Evolutionary conservation across 371 early-diverging fungal species (phyloP).

Genomic region (Basidiobolus meristosporus): DNA sequence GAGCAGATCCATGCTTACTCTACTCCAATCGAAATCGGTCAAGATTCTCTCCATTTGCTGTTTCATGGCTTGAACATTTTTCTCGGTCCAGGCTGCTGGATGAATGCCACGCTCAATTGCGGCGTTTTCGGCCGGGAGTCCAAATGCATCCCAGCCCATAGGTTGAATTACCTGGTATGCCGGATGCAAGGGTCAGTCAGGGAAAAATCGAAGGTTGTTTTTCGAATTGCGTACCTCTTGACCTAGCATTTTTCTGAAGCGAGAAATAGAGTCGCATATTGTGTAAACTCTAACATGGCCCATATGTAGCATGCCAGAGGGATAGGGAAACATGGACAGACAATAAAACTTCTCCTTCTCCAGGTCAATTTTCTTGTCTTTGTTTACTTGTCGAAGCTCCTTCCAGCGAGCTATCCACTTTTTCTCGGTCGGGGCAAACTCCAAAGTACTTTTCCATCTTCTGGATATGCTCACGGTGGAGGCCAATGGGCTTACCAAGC

Average conservation of each 20-base stretch:
- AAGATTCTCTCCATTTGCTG: slow-evolving; percentile 50
- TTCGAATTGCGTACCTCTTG: slow-evolving; percentile 29
- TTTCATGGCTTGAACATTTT: slow-evolving; percentile 69
- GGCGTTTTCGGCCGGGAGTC: slow-evolving; percentile 96
- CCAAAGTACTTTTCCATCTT: no score
- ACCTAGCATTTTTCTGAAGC: slow-evolving; percentile 58
- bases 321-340: slow-evolving; percentile 90
- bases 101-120: slow-evolving; percentile 74
- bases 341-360: slow-evolving; percentile 46
- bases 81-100: slow-evolving; percentile 68
- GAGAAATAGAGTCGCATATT: slow-evolving; percentile 68
- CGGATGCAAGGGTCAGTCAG: neutral
- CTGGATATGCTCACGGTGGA: no score
- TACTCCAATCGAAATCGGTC: slow-evolving; percentile 79
- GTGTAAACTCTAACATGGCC: slow-evolving; percentile 90
- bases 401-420: slow-evolving; percentile 40
- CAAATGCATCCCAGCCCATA: slow-evolving; percentile 99
- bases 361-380: neutral
- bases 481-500: no score
- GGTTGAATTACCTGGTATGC: slow-evolving; percentile 53
- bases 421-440: slow-evolving; percentile 19
- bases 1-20: slow-evolving; percentile 14
- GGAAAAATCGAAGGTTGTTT: neutral
- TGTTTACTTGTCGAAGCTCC: slow-evolving; percentile 1
- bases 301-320: slow-evolving; percentile 84